A percentile compares a stretch with the other conserved stretches of the same genome.
Evolutionary conservation across 2,329 filamentous ascomycete genomes (phyloP).

Genomic region (Chaetomiaceae sp.): DNA sequence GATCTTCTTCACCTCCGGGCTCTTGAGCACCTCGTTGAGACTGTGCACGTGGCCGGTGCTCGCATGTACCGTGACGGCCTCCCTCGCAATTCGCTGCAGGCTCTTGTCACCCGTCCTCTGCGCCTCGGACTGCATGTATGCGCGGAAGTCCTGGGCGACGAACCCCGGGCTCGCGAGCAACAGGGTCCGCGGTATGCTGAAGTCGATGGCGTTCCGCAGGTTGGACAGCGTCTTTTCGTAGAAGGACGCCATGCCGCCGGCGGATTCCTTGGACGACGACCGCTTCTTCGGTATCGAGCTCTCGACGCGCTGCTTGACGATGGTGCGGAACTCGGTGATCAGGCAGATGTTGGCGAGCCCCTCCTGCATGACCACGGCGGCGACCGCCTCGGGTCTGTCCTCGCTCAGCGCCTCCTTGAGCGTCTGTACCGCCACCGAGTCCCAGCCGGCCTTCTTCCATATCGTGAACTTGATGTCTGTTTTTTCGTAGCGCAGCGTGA

Average conservation of each 20-base stretch:
- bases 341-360: conserved; percentile 77
- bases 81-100: conserved; percentile 56
- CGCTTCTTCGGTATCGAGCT: conserved; percentile 63
- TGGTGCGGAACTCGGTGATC: conserved; percentile 73
- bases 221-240: conserved; percentile 72
- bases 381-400: conserved; percentile 74
- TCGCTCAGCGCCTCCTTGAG: conserved; percentile 74
- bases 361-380: conserved; percentile 92
- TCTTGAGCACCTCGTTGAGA: conserved; percentile 80
- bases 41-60: conserved; percentile 83
- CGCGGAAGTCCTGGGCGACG: conserved; percentile 73
- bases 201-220: conserved; percentile 72
- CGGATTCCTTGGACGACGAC: conserved; percentile 58
- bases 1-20: conserved; percentile 68
- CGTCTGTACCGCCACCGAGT: conserved; percentile 76
- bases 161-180: conserved; percentile 88
- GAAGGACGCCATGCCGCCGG: conserved; percentile 70
- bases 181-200: conserved; percentile 63
- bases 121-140: conserved; percentile 62
- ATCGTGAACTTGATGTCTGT: conserved; percentile 64
- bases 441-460: conserved; percentile 83
- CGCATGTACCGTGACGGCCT: conserved; percentile 72
- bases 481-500: conserved; percentile 80
- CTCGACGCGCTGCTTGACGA: conserved; percentile 67
- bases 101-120: conserved; percentile 60